A percentile compares a stretch with the other conserved stretches of the same genome.
These are phyloP conservation scores for Adansonia digitata DNA, from an alignment of 345 rosid genomes.

Conservation along the genomic window DNA sequence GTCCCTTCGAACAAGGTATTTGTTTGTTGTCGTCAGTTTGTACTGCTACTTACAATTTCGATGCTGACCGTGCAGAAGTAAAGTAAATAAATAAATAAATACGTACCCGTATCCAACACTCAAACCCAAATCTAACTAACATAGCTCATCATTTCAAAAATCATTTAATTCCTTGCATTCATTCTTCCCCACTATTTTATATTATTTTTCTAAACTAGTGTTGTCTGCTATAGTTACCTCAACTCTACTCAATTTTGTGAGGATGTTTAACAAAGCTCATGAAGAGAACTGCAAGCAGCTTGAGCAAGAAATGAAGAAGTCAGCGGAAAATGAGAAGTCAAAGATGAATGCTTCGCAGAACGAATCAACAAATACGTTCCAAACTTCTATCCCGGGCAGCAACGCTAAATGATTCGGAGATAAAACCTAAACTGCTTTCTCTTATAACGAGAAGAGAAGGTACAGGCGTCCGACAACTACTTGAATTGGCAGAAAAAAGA, in stretches of 20 bases:
- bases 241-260: constrained; percentile 70
- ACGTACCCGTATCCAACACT: too few relatives aligned
- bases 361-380: constrained; percentile 27
- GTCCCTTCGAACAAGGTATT: constrained; percentile 88
- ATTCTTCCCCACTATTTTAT: background rate
- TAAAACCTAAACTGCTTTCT: background rate
- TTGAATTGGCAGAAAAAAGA: background rate
- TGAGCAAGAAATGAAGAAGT: constrained; percentile 67
- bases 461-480: background rate
- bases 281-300: constrained; percentile 75
- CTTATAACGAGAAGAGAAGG: background rate
- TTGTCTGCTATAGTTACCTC: constrained; percentile 45
- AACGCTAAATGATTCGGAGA: constrained; percentile 15
- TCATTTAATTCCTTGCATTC: background rate
- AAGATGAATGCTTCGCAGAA: constrained; percentile 31
- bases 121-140: too few relatives aligned
- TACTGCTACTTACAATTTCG: too few relatives aligned
- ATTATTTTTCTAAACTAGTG: constrained; percentile 10
- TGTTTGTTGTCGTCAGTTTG: background rate
- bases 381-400: constrained; percentile 20
- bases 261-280: constrained; percentile 73
- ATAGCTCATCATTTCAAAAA: background rate
- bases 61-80: too few relatives aligned
- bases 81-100: too few relatives aligned
- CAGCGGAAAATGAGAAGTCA: constrained; percentile 40